Conservation (phyloP, 345 rosid genomes). For the Murraya paniculata region DNA sequence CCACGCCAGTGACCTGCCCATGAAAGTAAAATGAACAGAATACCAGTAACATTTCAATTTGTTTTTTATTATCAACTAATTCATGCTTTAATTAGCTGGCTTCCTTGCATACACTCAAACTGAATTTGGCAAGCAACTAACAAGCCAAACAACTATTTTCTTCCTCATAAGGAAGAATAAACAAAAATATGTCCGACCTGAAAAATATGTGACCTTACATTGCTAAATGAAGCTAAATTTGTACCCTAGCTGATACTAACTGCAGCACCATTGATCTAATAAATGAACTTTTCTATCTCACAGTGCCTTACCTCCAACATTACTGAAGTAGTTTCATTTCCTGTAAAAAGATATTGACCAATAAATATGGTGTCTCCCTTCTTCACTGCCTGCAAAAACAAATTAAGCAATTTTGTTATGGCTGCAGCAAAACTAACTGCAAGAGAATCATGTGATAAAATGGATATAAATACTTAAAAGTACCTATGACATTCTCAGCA, state of each 20-base stretch:
- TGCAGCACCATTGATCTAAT: background rate
- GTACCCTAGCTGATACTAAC: background rate
- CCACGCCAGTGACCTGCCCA: slow-evolving; percentile 49
- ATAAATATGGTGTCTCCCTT: slow-evolving; percentile 65
- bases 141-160: slow-evolving; percentile 5
- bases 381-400: slow-evolving; percentile 60
- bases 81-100: background rate
- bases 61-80: background rate
- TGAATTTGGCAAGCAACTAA: background rate
- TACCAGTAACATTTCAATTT: background rate
- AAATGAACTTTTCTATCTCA: background rate
- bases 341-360: slow-evolving; percentile 72
- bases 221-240: background rate
- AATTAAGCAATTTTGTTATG: slow-evolving; percentile 9
- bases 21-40: slow-evolving; percentile 13
- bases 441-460: background rate
- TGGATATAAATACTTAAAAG: background rate
- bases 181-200: background rate
- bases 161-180: background rate
- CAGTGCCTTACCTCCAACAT: slow-evolving; percentile 58
- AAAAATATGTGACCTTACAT: background rate
- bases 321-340: slow-evolving; percentile 69
- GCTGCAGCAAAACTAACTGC: background rate
- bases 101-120: background rate
- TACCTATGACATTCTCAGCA: background rate